Conservation (phyloP, 176 grass and related monocot species). For the Carex pumila region DNA sequence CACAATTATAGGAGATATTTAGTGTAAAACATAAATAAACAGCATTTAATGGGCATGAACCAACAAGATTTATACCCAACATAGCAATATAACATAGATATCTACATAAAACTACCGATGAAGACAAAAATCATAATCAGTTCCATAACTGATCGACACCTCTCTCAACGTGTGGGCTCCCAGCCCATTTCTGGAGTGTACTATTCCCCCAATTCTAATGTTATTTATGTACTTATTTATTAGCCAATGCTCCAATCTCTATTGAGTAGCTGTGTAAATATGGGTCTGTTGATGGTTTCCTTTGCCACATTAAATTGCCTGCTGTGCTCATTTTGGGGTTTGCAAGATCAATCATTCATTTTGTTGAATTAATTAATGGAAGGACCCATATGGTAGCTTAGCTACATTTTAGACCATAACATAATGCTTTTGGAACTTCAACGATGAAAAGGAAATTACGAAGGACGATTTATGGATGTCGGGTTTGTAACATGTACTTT, state of each 20-base stretch:
- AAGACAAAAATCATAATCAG: background rate
- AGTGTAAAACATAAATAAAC: background rate
- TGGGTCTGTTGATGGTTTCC: background rate
- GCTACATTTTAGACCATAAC: background rate
- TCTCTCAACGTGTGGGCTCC: background rate
- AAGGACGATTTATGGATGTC: background rate
- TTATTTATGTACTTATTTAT: background rate
- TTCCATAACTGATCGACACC: background rate
- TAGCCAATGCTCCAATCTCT: background rate
- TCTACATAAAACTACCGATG: background rate
- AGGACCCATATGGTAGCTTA: background rate
- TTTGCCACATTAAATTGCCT: slow-evolving; percentile 10
- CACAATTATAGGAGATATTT: background rate
- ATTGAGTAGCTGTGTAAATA: background rate
- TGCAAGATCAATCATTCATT: slow-evolving; percentile 5
- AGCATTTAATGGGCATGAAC: background rate
- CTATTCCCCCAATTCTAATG: background rate
- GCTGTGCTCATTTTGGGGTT: background rate
- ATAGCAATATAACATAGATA: background rate
- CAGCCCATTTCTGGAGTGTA: background rate
- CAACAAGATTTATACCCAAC: background rate
- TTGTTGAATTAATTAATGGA: background rate
- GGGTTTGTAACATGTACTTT: background rate
- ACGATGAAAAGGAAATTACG: background rate
- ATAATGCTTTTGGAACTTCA: background rate